Evolutionary conservation across 2,329 filamentous ascomycete species (phyloP).

Genomic region (Ilyonectria mors-panacis): DNA sequence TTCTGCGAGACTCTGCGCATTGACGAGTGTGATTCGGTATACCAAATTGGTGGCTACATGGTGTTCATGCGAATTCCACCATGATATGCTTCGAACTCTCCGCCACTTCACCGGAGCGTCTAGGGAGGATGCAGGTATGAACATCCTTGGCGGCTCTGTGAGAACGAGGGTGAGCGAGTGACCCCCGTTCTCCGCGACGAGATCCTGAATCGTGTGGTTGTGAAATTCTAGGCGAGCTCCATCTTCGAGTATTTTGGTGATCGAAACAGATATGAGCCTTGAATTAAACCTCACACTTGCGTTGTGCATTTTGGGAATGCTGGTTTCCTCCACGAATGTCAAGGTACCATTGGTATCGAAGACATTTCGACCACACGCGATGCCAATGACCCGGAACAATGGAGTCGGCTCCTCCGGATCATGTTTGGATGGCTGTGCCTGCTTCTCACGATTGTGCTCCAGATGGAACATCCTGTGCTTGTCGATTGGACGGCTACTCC

Average conservation of each 20-base stretch:
- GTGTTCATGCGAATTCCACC: constrained; percentile 25
- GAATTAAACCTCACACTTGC: constrained; percentile 61
- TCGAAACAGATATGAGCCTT: constrained; percentile 57
- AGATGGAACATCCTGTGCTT: constrained; percentile 47
- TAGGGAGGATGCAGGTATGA: constrained; percentile 43
- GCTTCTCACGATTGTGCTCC: constrained; percentile 46
- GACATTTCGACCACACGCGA: constrained; percentile 65
- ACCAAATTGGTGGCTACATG: constrained; percentile 59
- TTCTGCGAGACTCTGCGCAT: neutral
- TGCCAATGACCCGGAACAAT: constrained; percentile 32
- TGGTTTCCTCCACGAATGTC: constrained; percentile 61
- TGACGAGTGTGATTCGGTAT: constrained; percentile 54
- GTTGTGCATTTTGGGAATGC: constrained; percentile 30
- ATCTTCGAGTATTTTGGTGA: constrained; percentile 31
- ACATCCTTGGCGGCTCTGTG: constrained; percentile 66
- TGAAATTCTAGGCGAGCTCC: constrained; percentile 61
- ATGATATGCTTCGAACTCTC: constrained; percentile 50
- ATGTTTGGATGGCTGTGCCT: constrained; percentile 17
- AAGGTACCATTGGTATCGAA: constrained; percentile 55
- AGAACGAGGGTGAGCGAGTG: constrained; percentile 66
- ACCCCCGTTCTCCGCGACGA: constrained; percentile 56
- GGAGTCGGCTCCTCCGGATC: constrained; percentile 41
- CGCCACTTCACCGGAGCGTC: constrained; percentile 39
- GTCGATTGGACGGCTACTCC: constrained; percentile 54
- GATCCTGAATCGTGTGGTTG: constrained; percentile 63